Percentiles rank a stretch among this genome's conserved stretches.
These are phyloP conservation scores for Panicum miliaceum DNA, from an alignment of 176 grass and related monocot genomes.

Conservation along the genomic window DNA sequence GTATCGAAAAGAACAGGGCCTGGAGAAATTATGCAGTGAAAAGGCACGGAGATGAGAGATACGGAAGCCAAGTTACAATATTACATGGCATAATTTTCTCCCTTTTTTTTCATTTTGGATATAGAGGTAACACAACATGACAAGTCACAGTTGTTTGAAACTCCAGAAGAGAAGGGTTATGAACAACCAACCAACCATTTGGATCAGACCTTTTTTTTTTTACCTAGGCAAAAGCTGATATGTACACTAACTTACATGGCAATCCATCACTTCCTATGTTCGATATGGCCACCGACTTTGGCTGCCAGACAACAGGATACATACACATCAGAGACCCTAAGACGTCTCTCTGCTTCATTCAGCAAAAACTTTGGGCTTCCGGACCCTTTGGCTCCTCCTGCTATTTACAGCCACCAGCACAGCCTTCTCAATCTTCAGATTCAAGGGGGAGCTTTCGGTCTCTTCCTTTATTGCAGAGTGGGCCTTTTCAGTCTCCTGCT, in stretches of 20 bases:
- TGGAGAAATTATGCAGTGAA: background rate
- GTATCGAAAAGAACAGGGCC: background rate
- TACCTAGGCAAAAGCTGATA: slow-evolving; percentile 19
- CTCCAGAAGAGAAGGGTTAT: background rate
- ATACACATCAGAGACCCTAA: slow-evolving; percentile 14
- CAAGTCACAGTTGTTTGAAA: background rate
- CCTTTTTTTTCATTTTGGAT: background rate
- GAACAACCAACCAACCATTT: slow-evolving; percentile 16
- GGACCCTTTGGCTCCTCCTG: slow-evolving; percentile 57
- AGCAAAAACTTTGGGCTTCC: slow-evolving; percentile 54
- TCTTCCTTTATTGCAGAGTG: background rate
- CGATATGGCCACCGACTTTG: slow-evolving; percentile 27
- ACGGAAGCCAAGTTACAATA: background rate
- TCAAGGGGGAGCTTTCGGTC: background rate
- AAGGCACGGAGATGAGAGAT: background rate
- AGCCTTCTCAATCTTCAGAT: slow-evolving; percentile 44
- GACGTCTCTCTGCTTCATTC: slow-evolving; percentile 22
- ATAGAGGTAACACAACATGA: background rate
- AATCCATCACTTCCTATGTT: slow-evolving; percentile 3
- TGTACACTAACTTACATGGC: slow-evolving; percentile 34
- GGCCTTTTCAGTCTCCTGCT: background rate
- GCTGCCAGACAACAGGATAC: background rate
- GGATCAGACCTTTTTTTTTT: background rate
- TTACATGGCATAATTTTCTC: background rate
- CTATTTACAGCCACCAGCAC: slow-evolving; percentile 56